A percentile compares a stretch with the other conserved stretches of the same genome.
phyloP scores from a whole-genome alignment of 2,329 filamentous ascomycete species.

The Exophiala oligosperma region DNA sequence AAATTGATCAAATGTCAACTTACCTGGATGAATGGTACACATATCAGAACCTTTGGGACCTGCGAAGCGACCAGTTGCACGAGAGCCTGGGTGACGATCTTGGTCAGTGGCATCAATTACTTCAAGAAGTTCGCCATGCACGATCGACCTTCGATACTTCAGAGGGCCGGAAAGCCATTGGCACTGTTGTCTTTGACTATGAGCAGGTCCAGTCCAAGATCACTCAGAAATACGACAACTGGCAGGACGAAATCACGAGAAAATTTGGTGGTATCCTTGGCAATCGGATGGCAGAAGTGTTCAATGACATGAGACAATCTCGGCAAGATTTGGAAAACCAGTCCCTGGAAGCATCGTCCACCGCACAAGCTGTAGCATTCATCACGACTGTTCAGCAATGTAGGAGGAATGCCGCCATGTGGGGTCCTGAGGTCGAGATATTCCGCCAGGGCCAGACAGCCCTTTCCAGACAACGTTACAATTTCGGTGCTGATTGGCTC shows the following conservation, averaged over 20 bases:
- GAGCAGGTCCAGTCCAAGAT: constrained; percentile 98
- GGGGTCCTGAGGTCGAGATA: constrained; percentile 93
- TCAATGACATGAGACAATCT: constrained; percentile 87
- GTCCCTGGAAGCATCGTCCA: constrained; percentile 90
- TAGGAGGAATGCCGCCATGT: constrained; percentile 87
- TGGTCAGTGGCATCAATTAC: constrained; percentile 85
- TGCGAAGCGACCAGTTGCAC: constrained; percentile 94
- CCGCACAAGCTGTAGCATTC: constrained; percentile 94
- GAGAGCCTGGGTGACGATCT: constrained; percentile 88
- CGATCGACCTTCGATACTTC: constrained; percentile 96
- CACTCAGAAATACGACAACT: constrained; percentile 98
- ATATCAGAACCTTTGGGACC: constrained; percentile 97
- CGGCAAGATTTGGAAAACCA: constrained; percentile 88
- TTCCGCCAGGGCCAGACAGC: constrained; percentile 96
- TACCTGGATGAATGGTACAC: constrained; percentile 99
- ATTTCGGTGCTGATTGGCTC: constrained; percentile 91
- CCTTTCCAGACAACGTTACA: constrained; percentile 85
- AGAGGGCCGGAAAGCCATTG: constrained; percentile 88
- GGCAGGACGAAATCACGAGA: constrained; percentile 94
- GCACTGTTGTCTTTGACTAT: constrained; percentile 93
- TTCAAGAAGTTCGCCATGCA: constrained; percentile 96
- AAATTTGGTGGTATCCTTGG: constrained; percentile 91
- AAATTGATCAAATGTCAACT: constrained; percentile 72
- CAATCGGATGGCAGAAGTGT: constrained; percentile 86
- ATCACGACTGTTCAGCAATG: constrained; percentile 97